Conservation (phyloP, 257 asterid genomes). For the Asclepias syriaca region DNA sequence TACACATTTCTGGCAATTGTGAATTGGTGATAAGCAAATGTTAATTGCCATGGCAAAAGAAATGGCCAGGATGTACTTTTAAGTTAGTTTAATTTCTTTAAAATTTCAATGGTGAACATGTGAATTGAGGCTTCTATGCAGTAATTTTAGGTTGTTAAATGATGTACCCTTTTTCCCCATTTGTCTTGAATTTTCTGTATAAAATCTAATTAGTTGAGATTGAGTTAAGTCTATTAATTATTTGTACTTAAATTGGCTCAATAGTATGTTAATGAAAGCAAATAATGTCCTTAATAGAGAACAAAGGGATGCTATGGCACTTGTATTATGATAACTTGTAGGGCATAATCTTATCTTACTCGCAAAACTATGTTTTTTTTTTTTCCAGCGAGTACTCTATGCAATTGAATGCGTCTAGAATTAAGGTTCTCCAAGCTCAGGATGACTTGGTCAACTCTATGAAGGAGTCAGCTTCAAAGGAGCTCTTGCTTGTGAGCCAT, state of each 20-base stretch:
- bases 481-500: slow-evolving; percentile 46
- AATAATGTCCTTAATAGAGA: not conserved
- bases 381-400: slow-evolving; percentile 67
- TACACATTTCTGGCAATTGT: not conserved
- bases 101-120: not conserved
- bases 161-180: not conserved
- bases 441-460: slow-evolving; percentile 76
- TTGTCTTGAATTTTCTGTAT: no score
- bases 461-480: slow-evolving; percentile 65
- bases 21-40: not conserved
- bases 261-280: not conserved
- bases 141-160: not conserved
- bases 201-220: not conserved
- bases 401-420: slow-evolving; percentile 77
- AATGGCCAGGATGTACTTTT: not conserved
- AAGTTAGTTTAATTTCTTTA: not conserved
- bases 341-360: not conserved
- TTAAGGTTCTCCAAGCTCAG: slow-evolving; percentile 86
- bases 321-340: not conserved
- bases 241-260: not conserved
- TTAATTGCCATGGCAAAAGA: not conserved
- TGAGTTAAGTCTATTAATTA: not conserved
- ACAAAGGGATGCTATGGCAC: not conserved
- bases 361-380: slow-evolving; percentile 15
- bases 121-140: not conserved